Evolutionary conservation across 805 yeast species (phyloP).

Genomic region (Ogataea ramenticola): DNA sequence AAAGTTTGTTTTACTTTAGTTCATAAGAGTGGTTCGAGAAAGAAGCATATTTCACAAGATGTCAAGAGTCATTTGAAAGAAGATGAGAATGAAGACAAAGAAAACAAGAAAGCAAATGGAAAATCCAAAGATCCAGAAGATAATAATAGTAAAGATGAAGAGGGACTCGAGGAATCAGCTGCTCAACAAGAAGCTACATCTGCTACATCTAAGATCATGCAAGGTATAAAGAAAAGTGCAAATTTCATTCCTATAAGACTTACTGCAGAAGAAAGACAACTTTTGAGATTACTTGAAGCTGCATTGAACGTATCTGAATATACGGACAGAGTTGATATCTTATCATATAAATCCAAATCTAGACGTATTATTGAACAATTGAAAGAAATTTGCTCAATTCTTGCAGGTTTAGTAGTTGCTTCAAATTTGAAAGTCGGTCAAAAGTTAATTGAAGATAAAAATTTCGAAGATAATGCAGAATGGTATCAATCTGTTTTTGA

Average conservation of each 20-base stretch:
- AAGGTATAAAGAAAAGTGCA: constrained; percentile 35
- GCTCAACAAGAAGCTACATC: constrained; percentile 6
- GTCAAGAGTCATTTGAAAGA: constrained; percentile 13
- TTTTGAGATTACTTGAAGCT: constrained; percentile 61
- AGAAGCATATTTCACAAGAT: constrained; percentile 30
- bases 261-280: constrained; percentile 60
- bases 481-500: constrained; percentile 72
- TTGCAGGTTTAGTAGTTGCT: constrained; percentile 74
- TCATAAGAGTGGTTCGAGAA: constrained; percentile 63
- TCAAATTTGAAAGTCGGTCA: constrained; percentile 68
- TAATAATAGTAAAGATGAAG: constrained; percentile 11
- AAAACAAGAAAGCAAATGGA: constrained; percentile 3
- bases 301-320: constrained; percentile 74
- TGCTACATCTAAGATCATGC: constrained; percentile 18
- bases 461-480: constrained; percentile 59
- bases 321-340: constrained; percentile 70
- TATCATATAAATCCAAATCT: constrained; percentile 58
- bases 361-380: constrained; percentile 66
- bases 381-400: constrained; percentile 68
- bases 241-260: constrained; percentile 64
- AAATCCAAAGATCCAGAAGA: constrained; percentile 7
- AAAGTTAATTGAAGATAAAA: constrained; percentile 53
- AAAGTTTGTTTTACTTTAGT: constrained; percentile 60
- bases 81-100: constrained; percentile 10
- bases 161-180: constrained; percentile 9